These are phyloP conservation scores for Parsonsia alboflavescens DNA, from an alignment of 257 asterid genomes.

Conservation along the genomic window DNA sequence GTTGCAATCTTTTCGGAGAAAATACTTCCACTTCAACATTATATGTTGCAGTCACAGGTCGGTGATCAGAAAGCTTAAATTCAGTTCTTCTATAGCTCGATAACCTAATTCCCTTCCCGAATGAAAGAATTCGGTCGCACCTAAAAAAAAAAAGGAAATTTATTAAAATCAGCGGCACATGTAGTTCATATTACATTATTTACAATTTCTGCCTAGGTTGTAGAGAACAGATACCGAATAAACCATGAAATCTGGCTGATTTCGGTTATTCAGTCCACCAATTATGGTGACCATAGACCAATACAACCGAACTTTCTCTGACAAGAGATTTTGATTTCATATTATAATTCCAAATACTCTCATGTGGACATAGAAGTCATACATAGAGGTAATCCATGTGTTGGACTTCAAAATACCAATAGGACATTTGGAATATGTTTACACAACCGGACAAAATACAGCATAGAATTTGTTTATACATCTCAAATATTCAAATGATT, in stretches of 20 bases:
- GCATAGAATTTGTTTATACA: background rate
- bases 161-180: background rate
- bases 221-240: background rate
- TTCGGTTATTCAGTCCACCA: too few species aligned
- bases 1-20: slow-evolving; percentile 71
- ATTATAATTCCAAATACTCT: background rate
- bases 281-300: too few species aligned
- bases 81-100: slow-evolving; percentile 66
- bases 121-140: slow-evolving; percentile 90
- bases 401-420: background rate
- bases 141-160: slow-evolving; percentile 31
- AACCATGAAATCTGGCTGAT: background rate
- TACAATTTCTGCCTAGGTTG: background rate
- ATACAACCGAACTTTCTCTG: background rate
- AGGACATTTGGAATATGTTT: background rate
- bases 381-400: background rate
- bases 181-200: background rate
- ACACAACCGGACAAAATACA: background rate
- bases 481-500: background rate
- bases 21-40: slow-evolving; percentile 84
- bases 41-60: slow-evolving; percentile 79
- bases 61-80: slow-evolving; percentile 77
- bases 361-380: background rate
- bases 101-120: slow-evolving; percentile 74
- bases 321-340: background rate